phyloP scores from a whole-genome alignment of 2,329 filamentous ascomycete species.

The Hymenoscyphus repandus region DNA sequence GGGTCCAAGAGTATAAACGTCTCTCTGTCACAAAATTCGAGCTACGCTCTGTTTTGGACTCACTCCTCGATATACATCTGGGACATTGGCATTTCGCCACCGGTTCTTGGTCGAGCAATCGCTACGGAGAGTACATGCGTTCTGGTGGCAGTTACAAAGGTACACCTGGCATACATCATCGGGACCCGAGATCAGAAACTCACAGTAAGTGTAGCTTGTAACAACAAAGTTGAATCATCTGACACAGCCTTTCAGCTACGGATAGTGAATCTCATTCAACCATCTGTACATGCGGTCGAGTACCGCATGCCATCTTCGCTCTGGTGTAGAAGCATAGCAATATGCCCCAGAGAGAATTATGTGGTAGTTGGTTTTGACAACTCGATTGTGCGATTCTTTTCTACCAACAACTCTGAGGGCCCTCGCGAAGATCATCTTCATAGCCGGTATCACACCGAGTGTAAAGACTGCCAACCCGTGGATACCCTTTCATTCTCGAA shows the following conservation, averaged over 20 bases:
- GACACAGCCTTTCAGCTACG: conserved; percentile 29
- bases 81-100: conserved; percentile 35
- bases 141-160: conserved; percentile 34
- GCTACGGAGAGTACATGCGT: conserved; percentile 36
- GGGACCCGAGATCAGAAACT: conserved; percentile 38
- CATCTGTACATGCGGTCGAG: conserved; percentile 31
- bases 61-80: conserved; percentile 36
- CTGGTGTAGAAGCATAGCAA: conserved; percentile 37
- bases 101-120: conserved; percentile 31
- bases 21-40: conserved; percentile 35
- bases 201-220: conserved; percentile 29
- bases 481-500: conserved; percentile 38
- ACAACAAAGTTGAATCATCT: neutral
- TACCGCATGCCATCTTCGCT: conserved; percentile 36
- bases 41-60: conserved; percentile 36
- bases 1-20: conserved; percentile 33
- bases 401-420: conserved; percentile 31
- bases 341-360: conserved; percentile 36
- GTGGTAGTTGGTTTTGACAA: conserved; percentile 39
- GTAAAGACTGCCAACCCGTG: conserved; percentile 33
- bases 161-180: conserved; percentile 36
- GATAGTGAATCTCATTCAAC: conserved; percentile 34
- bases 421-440: conserved; percentile 36
- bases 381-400: conserved; percentile 37
- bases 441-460: conserved; percentile 31